These are phyloP conservation scores for Amaranthus tricolor DNA, from an alignment of 179 eudicot genomes.

Conservation along the genomic window DNA sequence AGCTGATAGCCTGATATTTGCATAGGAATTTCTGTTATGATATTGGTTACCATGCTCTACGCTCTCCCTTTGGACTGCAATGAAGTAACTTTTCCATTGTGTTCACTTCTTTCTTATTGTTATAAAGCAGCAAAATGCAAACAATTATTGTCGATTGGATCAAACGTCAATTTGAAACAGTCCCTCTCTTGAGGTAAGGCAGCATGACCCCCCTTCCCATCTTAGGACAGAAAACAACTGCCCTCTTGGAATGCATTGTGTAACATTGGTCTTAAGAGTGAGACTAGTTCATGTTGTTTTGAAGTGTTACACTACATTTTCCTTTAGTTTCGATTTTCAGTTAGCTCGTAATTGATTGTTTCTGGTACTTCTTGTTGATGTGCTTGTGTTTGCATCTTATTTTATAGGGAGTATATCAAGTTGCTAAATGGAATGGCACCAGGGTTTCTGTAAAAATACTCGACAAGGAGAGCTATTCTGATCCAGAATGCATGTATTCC, in stretches of 20 bases:
- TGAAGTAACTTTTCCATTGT: neutral
- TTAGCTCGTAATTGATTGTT: neutral
- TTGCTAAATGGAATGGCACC: constrained; percentile 99
- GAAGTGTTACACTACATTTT: neutral
- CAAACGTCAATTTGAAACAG: neutral
- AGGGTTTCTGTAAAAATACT: constrained; percentile 97
- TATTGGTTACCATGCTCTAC: neutral
- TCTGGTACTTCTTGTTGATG: neutral
- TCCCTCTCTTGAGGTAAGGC: neutral
- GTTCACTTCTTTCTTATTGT: neutral
- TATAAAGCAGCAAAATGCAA: neutral
- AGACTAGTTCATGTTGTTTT: neutral
- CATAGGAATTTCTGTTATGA: neutral
- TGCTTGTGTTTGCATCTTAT: neutral
- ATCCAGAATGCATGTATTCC: constrained; percentile 85
- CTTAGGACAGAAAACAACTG: neutral
- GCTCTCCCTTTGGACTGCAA: neutral
- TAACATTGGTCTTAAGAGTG: neutral
- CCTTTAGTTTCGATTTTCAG: neutral
- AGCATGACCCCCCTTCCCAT: neutral
- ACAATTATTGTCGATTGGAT: neutral
- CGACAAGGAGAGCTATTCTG: constrained; percentile 84
- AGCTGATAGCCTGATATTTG: neutral
- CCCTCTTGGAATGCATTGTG: neutral
- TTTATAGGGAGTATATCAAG: constrained; percentile 80